Conservation (phyloP, 495 filamentous ascomycete genomes). For the Filosporella fistucella region DNA sequence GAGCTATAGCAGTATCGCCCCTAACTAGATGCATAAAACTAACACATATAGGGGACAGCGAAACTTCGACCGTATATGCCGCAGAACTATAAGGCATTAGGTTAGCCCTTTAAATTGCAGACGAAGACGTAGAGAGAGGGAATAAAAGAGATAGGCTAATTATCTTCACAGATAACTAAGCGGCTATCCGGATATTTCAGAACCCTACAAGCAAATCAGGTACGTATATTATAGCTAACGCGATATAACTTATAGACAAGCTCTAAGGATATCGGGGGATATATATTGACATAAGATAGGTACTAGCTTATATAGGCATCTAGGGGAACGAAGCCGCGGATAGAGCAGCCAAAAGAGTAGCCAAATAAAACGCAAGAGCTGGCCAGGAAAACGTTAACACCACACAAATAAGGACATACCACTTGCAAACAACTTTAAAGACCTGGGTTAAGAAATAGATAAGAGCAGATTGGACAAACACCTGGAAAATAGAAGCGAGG, state of each 20-base stretch:
- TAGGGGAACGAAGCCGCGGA: conserved; percentile 2
- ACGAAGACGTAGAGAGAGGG: neutral
- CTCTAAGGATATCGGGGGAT: neutral
- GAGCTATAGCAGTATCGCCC: conserved; percentile 2
- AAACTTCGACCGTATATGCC: conserved; percentile 4
- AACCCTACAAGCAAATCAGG: neutral
- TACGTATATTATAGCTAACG: neutral
- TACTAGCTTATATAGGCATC: conserved; percentile 1
- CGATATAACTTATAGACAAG: neutral
- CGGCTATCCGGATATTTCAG: neutral
- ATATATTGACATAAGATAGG: neutral
- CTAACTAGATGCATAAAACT: too few relatives aligned
- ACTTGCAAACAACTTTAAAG: too few relatives aligned
- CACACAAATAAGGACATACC: too few relatives aligned
- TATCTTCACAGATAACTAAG: conserved; percentile 5
- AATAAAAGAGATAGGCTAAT: too few relatives aligned
- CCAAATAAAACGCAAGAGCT: conserved; percentile 1
- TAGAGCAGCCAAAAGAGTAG: conserved; percentile 1
- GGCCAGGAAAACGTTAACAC: conserved; percentile 2
- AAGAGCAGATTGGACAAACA: conserved; percentile 8
- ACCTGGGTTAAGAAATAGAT: too few relatives aligned
- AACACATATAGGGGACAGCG: conserved; percentile 1
- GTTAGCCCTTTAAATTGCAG: conserved; percentile 1
- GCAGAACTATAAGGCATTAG: conserved; percentile 7
- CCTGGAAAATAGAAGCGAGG: conserved; percentile 3